A percentile compares a stretch with the other conserved stretches of the same genome.
Conservation (phyloP, 1,139 yeast species). For the Lipomyces yarrowii region DNA sequence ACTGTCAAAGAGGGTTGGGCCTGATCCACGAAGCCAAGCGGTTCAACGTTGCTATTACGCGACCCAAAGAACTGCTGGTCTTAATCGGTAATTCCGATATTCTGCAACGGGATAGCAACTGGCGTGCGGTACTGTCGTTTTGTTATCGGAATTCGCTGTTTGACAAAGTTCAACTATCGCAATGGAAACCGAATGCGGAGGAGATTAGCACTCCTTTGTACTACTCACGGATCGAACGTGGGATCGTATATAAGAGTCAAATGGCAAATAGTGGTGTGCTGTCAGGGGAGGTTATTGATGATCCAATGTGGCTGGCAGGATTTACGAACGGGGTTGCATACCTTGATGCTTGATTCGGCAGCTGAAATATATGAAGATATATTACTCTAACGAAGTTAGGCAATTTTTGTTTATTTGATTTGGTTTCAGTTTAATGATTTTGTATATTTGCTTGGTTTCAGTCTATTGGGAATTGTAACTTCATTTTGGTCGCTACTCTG, state of each 20-base stretch:
- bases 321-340: slow-evolving; percentile 19
- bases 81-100: slow-evolving; percentile 80
- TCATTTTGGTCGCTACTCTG: not conserved
- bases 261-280: not conserved
- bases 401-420: not conserved
- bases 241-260: slow-evolving; percentile 9
- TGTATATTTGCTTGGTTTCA: not conserved
- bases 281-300: slow-evolving; percentile 14
- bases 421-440: too few relatives aligned
- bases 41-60: slow-evolving; percentile 85
- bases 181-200: slow-evolving; percentile 24
- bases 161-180: slow-evolving; percentile 3
- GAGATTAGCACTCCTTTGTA: slow-evolving; percentile 24
- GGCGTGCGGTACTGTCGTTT: slow-evolving; percentile 25
- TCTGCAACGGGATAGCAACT: slow-evolving; percentile 22
- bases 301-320: slow-evolving; percentile 32
- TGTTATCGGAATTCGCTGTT: slow-evolving; percentile 25
- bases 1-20: slow-evolving; percentile 28
- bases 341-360: not conserved
- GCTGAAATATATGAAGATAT: not conserved
- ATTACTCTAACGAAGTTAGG: too few relatives aligned
- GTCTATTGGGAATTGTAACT: not conserved
- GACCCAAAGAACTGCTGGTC: slow-evolving; percentile 83
- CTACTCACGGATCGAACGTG: slow-evolving; percentile 23
- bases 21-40: slow-evolving; percentile 34